Conservation (phyloP, 352 stramenopile genomes). For the Pythium biforme region DNA sequence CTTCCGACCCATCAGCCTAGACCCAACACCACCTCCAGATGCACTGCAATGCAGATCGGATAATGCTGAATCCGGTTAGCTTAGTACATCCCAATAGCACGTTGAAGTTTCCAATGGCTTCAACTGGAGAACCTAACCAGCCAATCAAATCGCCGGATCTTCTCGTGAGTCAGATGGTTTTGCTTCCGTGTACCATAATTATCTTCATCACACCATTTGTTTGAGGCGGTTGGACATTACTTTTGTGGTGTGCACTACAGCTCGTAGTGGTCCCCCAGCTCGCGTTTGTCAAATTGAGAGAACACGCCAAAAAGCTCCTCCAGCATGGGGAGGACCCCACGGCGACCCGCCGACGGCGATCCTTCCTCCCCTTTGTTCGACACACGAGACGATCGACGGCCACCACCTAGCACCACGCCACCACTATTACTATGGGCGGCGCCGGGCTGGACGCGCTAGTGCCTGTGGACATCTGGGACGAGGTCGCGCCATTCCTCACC, state of each 20-base stretch:
- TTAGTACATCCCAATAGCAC: neutral
- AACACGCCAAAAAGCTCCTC: neutral
- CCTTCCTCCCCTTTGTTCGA: too few relatives aligned
- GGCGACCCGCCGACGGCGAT: neutral
- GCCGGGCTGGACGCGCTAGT: slow-evolving; percentile 10
- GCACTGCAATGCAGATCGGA: neutral
- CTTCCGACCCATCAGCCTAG: too few relatives aligned
- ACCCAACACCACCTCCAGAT: too few relatives aligned
- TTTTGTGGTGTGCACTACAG: neutral
- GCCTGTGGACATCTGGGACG: slow-evolving; percentile 22
- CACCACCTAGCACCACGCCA: too few relatives aligned
- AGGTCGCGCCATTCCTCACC: slow-evolving; percentile 21
- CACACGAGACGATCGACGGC: too few relatives aligned
- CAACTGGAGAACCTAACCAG: neutral
- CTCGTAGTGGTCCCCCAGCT: slow-evolving; percentile 14
- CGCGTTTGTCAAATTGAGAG: slow-evolving; percentile 16
- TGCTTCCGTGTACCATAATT: neutral
- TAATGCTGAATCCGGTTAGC: too few relatives aligned
- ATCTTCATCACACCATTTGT: neutral
- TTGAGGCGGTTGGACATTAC: neutral
- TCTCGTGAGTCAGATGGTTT: neutral
- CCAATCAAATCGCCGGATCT: slow-evolving; percentile 8
- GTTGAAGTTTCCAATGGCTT: slow-evolving; percentile 19
- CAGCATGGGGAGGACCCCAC: neutral
- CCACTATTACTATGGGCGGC: neutral